Conservation (phyloP, 768 basidiomycete genomes). For the Mycena galopus region DNA sequence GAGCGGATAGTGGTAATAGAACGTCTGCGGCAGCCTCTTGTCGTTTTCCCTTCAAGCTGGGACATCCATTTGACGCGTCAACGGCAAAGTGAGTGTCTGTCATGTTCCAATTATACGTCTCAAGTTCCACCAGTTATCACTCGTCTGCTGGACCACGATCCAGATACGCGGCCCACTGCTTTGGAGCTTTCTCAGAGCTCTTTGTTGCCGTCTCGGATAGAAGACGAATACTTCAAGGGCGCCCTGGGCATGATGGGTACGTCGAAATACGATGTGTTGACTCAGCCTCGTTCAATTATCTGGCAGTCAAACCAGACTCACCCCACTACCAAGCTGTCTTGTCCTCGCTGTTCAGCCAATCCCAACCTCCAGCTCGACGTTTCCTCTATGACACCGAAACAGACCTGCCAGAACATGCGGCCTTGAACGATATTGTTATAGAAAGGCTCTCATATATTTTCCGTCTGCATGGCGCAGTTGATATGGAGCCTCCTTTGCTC, state of each 20-base stretch:
- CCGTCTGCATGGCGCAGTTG: constrained; percentile 90
- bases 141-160: constrained; percentile 86
- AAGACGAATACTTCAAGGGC: constrained; percentile 89
- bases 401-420: constrained; percentile 76
- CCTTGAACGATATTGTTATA: constrained; percentile 80
- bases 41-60: constrained; percentile 87
- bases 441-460: constrained; percentile 85
- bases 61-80: constrained; percentile 69
- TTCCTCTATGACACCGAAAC: constrained; percentile 82
- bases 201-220: constrained; percentile 79
- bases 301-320: constrained; percentile 81
- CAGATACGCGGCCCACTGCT: constrained; percentile 81
- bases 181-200: constrained; percentile 86
- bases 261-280: constrained; percentile 35
- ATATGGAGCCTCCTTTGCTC: constrained; percentile 88
- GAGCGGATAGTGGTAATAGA: constrained; percentile 90
- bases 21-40: constrained; percentile 76
- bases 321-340: constrained; percentile 85
- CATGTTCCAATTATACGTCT: neutral
- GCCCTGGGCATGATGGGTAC: constrained; percentile 82
- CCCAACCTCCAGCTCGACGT: constrained; percentile 71
- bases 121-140: constrained; percentile 71
- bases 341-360: constrained; percentile 82
- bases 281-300: neutral
- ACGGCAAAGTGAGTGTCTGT: constrained; percentile 69